phyloP scores from a whole-genome alignment of 495 filamentous ascomycete genomes.

The Xylaria venustula region DNA sequence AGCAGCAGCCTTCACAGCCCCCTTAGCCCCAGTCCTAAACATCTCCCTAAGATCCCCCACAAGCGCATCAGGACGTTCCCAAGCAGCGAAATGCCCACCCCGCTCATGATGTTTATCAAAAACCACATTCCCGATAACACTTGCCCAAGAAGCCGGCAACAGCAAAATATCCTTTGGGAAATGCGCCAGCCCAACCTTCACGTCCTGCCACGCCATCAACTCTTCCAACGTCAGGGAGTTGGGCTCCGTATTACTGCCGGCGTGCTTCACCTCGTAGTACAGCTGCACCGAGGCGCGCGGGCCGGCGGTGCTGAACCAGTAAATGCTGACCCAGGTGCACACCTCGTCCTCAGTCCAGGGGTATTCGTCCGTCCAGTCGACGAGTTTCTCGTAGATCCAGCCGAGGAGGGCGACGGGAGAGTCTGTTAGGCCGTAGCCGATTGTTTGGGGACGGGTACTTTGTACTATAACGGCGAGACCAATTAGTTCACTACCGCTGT shows the following conservation, averaged over 20 bases:
- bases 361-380: conserved; percentile 58
- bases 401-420: conserved; percentile 56
- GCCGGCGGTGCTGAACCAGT: conserved; percentile 49
- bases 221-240: too few relatives aligned
- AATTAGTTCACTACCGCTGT: background rate
- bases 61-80: conserved; percentile 55
- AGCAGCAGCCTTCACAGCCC: conserved; percentile 4
- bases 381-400: conserved; percentile 62
- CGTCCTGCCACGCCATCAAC: conserved; percentile 28
- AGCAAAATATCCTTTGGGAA: conserved; percentile 54
- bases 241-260: background rate
- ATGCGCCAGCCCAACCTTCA: conserved; percentile 52
- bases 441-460: conserved; percentile 56
- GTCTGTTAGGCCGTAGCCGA: conserved; percentile 51
- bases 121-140: conserved; percentile 53
- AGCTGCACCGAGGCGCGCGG: conserved; percentile 48
- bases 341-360: conserved; percentile 61
- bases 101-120: conserved; percentile 49
- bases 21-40: conserved; percentile 42
- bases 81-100: conserved; percentile 66
- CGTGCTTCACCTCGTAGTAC: conserved; percentile 49
- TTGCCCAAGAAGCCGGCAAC: conserved; percentile 51
- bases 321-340: conserved; percentile 57
- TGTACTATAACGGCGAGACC: conserved; percentile 29
- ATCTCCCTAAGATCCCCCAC: conserved; percentile 55